Base-by-base conservation (phyloP, 441 rosid species). In the Erodium moschatum region DNA sequence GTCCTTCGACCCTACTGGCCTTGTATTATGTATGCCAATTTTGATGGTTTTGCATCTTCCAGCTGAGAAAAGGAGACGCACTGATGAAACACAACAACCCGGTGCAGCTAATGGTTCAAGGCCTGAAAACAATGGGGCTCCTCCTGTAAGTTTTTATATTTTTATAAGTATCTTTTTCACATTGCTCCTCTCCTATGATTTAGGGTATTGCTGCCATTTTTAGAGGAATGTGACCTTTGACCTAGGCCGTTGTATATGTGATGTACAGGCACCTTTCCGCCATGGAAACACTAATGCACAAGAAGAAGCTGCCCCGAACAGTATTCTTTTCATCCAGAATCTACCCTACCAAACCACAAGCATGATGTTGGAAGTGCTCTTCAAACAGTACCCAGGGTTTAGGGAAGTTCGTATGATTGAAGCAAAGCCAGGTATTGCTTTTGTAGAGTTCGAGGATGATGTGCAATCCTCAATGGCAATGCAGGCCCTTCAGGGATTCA, bases 351-450 rank as follows among this genome's bases (percentile, higher is more conserved):
- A 86, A 79, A 87, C 97, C 40, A 91, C 97, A 6, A 86, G 91
- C 77, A 72, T 70, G 74, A 94, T 94, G 99, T 81, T 94, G 80
- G 87, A 91, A 76, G 56, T 81, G 69, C 91, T 94, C 64, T 91
- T 94, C 73, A 74, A 81, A 60, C 96, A 89, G 66, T 91, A 83
- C 70, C 92, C 92, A 0, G 99, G 99, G 54, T 94, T 88, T 77
- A 94, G 80, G 73, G 99, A 94, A 82, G 96, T 90, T 60, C 80
- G 97, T 65, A 91, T 90, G 99, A 79, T 88, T 15, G 88, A 85
- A 75, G 94, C 97, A 12, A 91, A 88, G 74, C 97, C 97, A 10
- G 96, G 97, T 31, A 91, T 94, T 63, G 97, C 99, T 0, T 91
- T 91, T 69, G 93, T 92, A 1, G 99, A 95, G 71, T 92, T 75